Evolutionary conservation across 2,329 filamentous ascomycete genomes (phyloP).

Genomic region (Aspergillus sp.): DNA sequence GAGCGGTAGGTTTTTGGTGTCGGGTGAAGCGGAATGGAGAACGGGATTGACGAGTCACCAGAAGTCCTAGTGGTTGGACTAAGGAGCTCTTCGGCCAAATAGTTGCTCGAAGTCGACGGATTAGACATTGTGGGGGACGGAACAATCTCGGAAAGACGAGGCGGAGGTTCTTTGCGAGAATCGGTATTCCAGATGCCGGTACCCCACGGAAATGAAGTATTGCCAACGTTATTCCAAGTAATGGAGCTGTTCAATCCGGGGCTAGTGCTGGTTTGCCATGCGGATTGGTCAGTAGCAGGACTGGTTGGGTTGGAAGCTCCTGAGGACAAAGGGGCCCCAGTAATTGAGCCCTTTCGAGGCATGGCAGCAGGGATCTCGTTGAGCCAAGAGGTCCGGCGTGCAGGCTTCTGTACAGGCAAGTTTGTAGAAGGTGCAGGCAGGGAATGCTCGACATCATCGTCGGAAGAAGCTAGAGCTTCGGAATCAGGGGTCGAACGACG

Average conservation of each 20-base stretch:
- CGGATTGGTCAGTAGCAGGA: constrained; percentile 65
- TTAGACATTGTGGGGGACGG: constrained; percentile 69
- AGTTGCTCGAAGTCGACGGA: constrained; percentile 49
- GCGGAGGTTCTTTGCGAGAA: constrained; percentile 70
- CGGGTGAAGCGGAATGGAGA: constrained; percentile 83
- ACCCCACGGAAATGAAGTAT: constrained; percentile 65
- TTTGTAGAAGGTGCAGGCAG: constrained; percentile 52
- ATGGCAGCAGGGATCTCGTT: constrained; percentile 73
- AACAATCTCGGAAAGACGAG: constrained; percentile 71
- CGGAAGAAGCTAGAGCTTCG: constrained; percentile 88
- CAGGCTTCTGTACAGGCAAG: constrained; percentile 59
- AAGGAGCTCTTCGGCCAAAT: constrained; percentile 56
- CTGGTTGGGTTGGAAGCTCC: constrained; percentile 79
- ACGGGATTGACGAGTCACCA: constrained; percentile 67
- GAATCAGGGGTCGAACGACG: constrained; percentile 90
- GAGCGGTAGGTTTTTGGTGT: constrained; percentile 92
- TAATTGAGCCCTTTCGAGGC: constrained; percentile 74
- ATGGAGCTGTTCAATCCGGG: constrained; percentile 41
- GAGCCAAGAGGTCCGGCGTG: constrained; percentile 77
- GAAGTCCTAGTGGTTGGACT: constrained; percentile 47
- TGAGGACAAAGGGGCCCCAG: constrained; percentile 68
- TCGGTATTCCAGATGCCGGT: constrained; percentile 81
- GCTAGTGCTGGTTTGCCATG: constrained; percentile 42
- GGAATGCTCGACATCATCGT: constrained; percentile 79
- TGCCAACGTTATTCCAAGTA: constrained; percentile 48